Conservation (phyloP, 2,329 filamentous ascomycete genomes). For the Colletotrichum acutatum region DNA sequence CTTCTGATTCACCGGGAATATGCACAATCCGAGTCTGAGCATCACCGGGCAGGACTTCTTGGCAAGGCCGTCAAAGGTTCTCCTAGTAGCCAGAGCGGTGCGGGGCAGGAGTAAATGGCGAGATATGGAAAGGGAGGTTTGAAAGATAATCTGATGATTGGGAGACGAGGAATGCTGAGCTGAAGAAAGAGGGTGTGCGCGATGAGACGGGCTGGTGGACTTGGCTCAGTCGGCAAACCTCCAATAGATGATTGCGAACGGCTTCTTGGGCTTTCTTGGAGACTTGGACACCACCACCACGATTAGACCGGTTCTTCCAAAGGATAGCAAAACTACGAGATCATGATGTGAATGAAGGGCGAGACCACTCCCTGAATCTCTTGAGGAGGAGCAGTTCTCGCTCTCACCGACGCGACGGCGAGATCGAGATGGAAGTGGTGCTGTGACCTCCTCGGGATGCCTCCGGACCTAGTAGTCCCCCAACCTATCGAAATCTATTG, state of each 20-base stretch:
- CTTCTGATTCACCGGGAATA: background rate
- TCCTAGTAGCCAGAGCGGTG: no score
- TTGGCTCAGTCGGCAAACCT: background rate
- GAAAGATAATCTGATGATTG: background rate
- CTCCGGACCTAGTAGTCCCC: background rate
- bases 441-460: background rate
- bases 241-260: background rate
- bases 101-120: background rate
- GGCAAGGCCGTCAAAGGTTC: background rate
- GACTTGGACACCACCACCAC: background rate
- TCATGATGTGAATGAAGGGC: background rate
- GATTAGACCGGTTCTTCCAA: background rate
- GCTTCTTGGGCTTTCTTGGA: background rate
- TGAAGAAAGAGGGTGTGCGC: conserved; percentile 17
- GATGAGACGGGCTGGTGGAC: conserved; percentile 19
- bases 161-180: background rate
- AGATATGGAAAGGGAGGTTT: conserved; percentile 7
- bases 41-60: background rate
- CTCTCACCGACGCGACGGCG: background rate
- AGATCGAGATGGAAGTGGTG: conserved; percentile 24
- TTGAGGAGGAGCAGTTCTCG: background rate
- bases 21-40: background rate
- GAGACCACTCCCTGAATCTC: conserved; percentile 12
- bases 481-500: conserved; percentile 6
- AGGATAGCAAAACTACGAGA: background rate